Conservation (phyloP, 2,329 filamentous ascomycete species). For the Cladosporium sp. region DNA sequence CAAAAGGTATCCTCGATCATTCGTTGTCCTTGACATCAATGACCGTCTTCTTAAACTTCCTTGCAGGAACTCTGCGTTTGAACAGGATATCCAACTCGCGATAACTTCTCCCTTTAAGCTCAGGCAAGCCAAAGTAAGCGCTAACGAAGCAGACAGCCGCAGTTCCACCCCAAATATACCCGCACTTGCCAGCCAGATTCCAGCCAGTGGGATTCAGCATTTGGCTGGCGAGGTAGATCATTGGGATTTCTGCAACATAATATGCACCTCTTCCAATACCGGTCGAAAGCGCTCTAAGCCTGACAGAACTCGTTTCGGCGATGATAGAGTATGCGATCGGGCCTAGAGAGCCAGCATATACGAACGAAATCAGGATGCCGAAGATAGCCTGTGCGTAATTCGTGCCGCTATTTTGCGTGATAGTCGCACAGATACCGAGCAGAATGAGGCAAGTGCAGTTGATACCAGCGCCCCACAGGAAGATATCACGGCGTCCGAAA, state of each 20-base stretch:
- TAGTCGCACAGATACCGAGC: slow-evolving; percentile 74
- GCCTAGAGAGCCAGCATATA: slow-evolving; percentile 82
- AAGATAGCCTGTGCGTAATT: slow-evolving; percentile 70
- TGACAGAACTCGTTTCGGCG: slow-evolving; percentile 75
- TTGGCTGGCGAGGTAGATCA: slow-evolving; percentile 77
- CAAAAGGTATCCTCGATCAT: no score
- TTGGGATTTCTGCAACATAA: slow-evolving; percentile 78
- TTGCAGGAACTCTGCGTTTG: slow-evolving; percentile 64
- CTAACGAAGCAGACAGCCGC: slow-evolving; percentile 82
- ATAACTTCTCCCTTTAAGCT: slow-evolving; percentile 74
- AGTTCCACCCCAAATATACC: slow-evolving; percentile 82
- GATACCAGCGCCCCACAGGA: slow-evolving; percentile 62
- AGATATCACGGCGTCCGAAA: slow-evolving; percentile 70
- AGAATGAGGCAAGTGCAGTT: slow-evolving; percentile 71
- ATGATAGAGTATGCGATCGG: slow-evolving; percentile 89
- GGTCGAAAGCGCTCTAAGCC: slow-evolving; percentile 86
- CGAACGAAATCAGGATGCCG: slow-evolving; percentile 73
- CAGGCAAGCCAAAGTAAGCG: slow-evolving; percentile 74
- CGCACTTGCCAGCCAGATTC: slow-evolving; percentile 82
- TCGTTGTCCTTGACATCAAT: slow-evolving; percentile 35
- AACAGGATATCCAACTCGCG: slow-evolving; percentile 84
- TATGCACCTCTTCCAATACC: slow-evolving; percentile 73
- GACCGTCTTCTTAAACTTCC: slow-evolving; percentile 60
- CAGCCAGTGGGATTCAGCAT: slow-evolving; percentile 86
- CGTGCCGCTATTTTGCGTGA: slow-evolving; percentile 52